phyloP scores from a whole-genome alignment of 768 basidiomycete species.

The Boletus huronensis region DNA sequence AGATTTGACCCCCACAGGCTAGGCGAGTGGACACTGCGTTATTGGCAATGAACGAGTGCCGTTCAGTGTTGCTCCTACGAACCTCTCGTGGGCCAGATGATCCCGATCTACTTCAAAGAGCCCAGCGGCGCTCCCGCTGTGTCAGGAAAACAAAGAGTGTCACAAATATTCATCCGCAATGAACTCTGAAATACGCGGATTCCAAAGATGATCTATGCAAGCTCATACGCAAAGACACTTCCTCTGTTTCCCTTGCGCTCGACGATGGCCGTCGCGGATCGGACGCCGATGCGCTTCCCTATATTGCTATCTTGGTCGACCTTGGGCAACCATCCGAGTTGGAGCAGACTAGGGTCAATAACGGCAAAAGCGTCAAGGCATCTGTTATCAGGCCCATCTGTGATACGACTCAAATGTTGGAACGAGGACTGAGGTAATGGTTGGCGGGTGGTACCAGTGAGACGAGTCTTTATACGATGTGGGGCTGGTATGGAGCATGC shows the following conservation, averaged over 20 bases:
- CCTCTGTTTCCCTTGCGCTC: neutral
- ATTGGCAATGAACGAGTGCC: neutral
- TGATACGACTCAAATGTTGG: neutral
- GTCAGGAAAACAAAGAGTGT: too few species aligned
- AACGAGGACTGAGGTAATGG: neutral
- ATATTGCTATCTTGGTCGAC: neutral
- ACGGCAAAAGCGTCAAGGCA: neutral
- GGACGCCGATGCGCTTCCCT: neutral
- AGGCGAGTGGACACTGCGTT: too few species aligned
- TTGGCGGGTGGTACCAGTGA: neutral
- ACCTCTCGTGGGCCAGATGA: conserved; percentile 2
- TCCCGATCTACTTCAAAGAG: conserved; percentile 8
- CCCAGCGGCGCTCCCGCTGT: too few species aligned
- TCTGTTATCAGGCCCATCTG: neutral
- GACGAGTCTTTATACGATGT: neutral
- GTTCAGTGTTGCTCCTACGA: neutral
- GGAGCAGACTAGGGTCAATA: neutral
- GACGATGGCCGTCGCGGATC: neutral
- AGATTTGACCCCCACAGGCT: neutral
- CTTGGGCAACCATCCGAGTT: neutral
- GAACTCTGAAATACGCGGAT: neutral
- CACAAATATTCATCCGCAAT: conserved; percentile 8
- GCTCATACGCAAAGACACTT: neutral
- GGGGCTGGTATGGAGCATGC: too few species aligned
- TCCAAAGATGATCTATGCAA: neutral